phyloP scores from a whole-genome alignment of 2,329 filamentous ascomycete species.

The Pseudogymnoascus sp. region DNA sequence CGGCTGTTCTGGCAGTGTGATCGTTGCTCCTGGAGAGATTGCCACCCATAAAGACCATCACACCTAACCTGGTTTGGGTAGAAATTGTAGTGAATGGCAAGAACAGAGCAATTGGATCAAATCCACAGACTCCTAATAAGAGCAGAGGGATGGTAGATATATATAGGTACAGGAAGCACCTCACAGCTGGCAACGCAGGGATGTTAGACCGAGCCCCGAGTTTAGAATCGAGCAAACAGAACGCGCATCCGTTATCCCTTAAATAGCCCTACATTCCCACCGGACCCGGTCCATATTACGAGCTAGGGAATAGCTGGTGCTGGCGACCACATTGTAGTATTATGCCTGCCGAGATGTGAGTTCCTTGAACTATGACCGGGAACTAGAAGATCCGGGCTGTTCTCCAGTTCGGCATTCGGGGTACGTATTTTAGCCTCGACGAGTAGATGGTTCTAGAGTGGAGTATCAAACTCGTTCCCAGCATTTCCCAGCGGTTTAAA shows the following conservation, averaged over 20 bases:
- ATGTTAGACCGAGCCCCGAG: not conserved
- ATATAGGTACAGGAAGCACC: not conserved
- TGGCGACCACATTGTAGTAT: not conserved
- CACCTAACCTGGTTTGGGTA: not conserved
- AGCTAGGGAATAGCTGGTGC: not conserved
- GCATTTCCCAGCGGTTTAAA: not conserved
- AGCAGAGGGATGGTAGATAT: not conserved
- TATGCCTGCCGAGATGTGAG: not conserved
- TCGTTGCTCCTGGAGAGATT: not conserved
- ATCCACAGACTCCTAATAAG: too few relatives aligned
- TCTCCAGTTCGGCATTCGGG: not conserved
- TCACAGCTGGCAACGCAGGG: not conserved
- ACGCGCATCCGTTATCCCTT: not conserved
- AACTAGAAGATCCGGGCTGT: not conserved
- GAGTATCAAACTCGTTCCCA: not conserved
- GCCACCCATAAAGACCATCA: not conserved
- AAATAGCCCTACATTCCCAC: not conserved
- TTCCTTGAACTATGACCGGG: not conserved
- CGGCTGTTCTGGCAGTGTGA: not conserved
- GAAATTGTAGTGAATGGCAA: not conserved
- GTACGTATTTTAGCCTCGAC: not conserved
- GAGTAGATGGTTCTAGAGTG: not conserved
- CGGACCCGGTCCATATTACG: not conserved
- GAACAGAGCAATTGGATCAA: not conserved
- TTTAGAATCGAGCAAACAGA: not conserved